Percentiles rank a stretch among this genome's conserved stretches.
Evolutionary conservation across 305 asterid species (phyloP).

Genomic region (Salvia sclarea): DNA sequence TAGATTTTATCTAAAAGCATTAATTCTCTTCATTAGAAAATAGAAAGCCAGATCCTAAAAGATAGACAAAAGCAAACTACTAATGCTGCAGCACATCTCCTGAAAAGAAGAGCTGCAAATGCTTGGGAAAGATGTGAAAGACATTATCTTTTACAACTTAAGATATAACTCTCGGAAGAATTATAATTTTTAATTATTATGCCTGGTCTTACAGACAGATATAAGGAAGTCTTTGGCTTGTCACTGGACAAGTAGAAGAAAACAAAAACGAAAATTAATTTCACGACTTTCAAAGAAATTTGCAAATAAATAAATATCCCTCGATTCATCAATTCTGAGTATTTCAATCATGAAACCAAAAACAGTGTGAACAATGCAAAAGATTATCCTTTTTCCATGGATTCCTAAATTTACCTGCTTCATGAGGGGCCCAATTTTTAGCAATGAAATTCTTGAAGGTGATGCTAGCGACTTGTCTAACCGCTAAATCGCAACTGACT

Average conservation of each 20-base stretch:
- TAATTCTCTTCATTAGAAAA: background rate
- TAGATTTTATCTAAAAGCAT: background rate
- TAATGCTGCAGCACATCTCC: background rate
- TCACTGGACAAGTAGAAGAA: background rate
- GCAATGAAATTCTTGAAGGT: slow-evolving; percentile 88
- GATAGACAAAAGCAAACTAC: background rate
- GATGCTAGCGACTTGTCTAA: slow-evolving; percentile 96
- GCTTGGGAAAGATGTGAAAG: background rate
- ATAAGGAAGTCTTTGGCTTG: slow-evolving; percentile 1
- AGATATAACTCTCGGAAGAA: background rate
- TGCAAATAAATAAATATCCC: background rate
- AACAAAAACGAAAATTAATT: background rate
- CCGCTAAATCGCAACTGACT: slow-evolving; percentile 74
- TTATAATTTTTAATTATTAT: slow-evolving; percentile 3
- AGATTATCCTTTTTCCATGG: background rate
- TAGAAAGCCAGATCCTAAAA: background rate
- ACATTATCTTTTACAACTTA: background rate
- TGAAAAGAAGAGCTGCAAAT: background rate
- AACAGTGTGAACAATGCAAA: background rate
- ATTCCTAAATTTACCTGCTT: slow-evolving; percentile 50
- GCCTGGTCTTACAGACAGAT: slow-evolving; percentile 3
- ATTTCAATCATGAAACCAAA: slow-evolving; percentile 7
- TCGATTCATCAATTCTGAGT: background rate
- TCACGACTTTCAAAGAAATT: background rate
- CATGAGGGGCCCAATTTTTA: slow-evolving; percentile 86